These are phyloP conservation scores for Helicostylum pulchrum DNA, from an alignment of 192 early-diverging fungal species.

Conservation along the genomic window DNA sequence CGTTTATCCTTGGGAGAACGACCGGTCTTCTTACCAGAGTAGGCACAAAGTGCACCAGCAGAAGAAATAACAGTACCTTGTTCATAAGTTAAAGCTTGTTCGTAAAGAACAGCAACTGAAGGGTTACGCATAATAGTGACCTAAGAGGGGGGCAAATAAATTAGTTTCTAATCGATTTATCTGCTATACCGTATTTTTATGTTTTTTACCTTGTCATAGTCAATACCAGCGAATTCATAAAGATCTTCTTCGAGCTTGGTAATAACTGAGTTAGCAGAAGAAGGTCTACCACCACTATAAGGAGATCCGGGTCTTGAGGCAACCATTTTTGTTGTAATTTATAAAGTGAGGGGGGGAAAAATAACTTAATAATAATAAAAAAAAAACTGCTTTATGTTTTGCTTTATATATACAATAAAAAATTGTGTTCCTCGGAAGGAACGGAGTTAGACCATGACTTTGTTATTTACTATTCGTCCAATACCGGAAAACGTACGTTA, in stretches of 20 bases:
- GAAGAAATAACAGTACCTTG: constrained; percentile 86
- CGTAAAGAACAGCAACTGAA: constrained; percentile 86
- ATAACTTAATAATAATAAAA: background rate
- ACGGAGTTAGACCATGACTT: background rate
- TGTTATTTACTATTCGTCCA: too few relatives aligned
- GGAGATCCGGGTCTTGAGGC: constrained; percentile 25
- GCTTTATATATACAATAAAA: constrained; percentile 4
- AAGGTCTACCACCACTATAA: background rate
- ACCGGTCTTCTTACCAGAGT: constrained; percentile 90
- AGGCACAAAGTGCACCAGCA: constrained; percentile 85
- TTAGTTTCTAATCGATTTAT: background rate
- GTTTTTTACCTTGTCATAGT: constrained; percentile 59
- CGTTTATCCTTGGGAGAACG: constrained; percentile 96
- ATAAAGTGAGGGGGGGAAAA: too few relatives aligned
- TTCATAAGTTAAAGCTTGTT: constrained; percentile 86
- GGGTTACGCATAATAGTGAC: constrained; percentile 82
- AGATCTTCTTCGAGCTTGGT: constrained; percentile 60
- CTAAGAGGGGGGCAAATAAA: background rate
- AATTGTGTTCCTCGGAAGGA: constrained; percentile 5
- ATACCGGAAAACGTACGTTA: too few relatives aligned
- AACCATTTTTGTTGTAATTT: constrained; percentile 10
- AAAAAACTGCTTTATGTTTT: background rate
- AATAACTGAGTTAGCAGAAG: too few relatives aligned
- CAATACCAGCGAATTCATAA: constrained; percentile 70
- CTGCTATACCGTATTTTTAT: background rate